Percentiles rank a stretch among this genome's conserved stretches.
These are phyloP conservation scores for Dendrobium huoshanense DNA, from an alignment of 106 monocot species.

Conservation along the genomic window DNA sequence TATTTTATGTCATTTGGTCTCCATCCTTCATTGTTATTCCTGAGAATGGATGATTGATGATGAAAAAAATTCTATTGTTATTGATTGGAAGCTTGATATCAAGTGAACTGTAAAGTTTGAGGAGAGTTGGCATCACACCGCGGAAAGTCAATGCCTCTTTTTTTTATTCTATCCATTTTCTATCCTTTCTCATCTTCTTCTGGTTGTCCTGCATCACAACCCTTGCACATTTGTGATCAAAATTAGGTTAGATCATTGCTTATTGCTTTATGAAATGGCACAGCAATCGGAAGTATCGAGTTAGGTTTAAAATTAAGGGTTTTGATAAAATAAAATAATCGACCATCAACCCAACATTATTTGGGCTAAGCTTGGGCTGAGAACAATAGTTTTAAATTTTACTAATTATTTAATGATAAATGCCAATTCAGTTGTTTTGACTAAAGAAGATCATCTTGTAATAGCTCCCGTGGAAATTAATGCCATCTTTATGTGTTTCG, in stretches of 20 bases:
- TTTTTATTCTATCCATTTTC: background rate
- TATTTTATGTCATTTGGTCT: background rate
- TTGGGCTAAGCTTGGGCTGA: background rate
- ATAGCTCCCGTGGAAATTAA: background rate
- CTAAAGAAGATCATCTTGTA: background rate
- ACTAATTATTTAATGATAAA: background rate
- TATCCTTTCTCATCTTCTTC: background rate
- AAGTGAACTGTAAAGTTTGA: background rate
- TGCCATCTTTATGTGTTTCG: background rate
- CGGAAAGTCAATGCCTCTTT: background rate
- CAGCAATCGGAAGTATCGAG: background rate
- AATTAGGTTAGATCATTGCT: background rate
- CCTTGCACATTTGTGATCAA: background rate
- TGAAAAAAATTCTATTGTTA: background rate
- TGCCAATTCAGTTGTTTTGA: background rate
- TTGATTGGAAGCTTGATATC: background rate
- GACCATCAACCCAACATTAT: background rate
- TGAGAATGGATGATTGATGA: background rate
- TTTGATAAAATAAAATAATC: background rate
- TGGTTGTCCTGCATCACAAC: background rate
- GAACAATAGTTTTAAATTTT: background rate
- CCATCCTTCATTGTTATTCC: background rate
- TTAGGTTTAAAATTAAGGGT: background rate
- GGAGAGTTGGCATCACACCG: background rate
- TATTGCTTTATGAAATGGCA: background rate